phyloP scores from a whole-genome alignment of 2,329 filamentous ascomycete species.

The Epichloe festucae region DNA sequence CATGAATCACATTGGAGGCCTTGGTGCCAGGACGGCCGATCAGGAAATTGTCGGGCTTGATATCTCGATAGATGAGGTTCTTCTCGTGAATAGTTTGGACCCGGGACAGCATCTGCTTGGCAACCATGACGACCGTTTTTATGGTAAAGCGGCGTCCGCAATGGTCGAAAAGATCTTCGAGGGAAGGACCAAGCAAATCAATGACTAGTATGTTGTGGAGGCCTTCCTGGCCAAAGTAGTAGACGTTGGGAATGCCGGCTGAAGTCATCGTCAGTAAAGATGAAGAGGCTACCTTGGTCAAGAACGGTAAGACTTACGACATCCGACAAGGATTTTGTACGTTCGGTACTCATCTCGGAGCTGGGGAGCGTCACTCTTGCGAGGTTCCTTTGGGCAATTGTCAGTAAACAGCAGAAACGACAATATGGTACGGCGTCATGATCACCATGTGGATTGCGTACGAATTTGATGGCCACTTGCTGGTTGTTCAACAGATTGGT shows the following conservation, averaged over 20 bases:
- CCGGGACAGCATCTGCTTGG: slow-evolving; percentile 95
- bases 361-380: slow-evolving; percentile 97
- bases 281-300: background rate
- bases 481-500: slow-evolving; percentile 98
- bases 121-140: slow-evolving; percentile 92
- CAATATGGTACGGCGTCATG: background rate
- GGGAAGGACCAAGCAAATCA: slow-evolving; percentile 83
- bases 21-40: slow-evolving; percentile 95
- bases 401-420: background rate
- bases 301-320: slow-evolving; percentile 53
- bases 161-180: slow-evolving; percentile 99
- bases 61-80: slow-evolving; percentile 98
- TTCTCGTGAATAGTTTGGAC: slow-evolving; percentile 99
- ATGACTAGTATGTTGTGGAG: slow-evolving; percentile 99
- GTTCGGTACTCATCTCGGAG: slow-evolving; percentile 96
- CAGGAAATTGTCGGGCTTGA: slow-evolving; percentile 99
- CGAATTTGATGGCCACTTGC: slow-evolving; percentile 98
- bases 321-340: slow-evolving; percentile 98
- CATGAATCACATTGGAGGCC: slow-evolving; percentile 94
- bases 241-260: slow-evolving; percentile 91
- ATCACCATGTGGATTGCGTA: slow-evolving; percentile 35
- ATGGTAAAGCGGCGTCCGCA: slow-evolving; percentile 99
- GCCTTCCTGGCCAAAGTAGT: slow-evolving; percentile 98
- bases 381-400: slow-evolving; percentile 57
- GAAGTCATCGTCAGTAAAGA: background rate